These are phyloP conservation scores for Oidiodendron maius DNA, from an alignment of 495 filamentous ascomycete species.

Conservation along the genomic window DNA sequence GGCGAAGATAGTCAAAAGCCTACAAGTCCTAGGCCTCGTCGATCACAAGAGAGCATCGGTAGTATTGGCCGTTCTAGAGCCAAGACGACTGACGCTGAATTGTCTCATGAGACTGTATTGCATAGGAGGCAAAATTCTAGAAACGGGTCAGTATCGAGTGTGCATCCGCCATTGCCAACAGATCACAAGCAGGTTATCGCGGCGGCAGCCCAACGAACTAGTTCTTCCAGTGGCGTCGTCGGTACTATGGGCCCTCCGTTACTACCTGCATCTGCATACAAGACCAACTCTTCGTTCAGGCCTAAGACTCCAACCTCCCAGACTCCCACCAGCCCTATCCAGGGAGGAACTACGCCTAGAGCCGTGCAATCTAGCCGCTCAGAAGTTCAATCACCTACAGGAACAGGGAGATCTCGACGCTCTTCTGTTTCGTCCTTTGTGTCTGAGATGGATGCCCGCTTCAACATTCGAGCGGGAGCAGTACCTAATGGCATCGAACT, in stretches of 20 bases:
- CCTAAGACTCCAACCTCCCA: constrained; percentile 63
- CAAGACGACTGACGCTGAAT: constrained; percentile 15
- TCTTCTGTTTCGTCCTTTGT: constrained; percentile 93
- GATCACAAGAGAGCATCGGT: constrained; percentile 33
- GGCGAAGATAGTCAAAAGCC: constrained; percentile 35
- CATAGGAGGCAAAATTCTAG: constrained; percentile 20
- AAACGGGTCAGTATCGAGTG: constrained; percentile 20
- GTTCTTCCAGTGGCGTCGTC: constrained; percentile 32
- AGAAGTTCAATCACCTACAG: constrained; percentile 35
- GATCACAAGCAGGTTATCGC: constrained; percentile 83
- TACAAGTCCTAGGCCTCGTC: constrained; percentile 20
- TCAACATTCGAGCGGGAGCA: constrained; percentile 63
- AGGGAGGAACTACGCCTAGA: constrained; percentile 48
- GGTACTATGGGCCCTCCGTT: constrained; percentile 79
- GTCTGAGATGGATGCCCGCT: constrained; percentile 85
- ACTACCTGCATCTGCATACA: constrained; percentile 75
- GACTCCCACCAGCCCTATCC: constrained; percentile 30
- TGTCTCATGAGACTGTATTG: constrained; percentile 10
- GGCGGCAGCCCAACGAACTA: constrained; percentile 58
- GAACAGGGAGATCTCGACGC: constrained; percentile 30
- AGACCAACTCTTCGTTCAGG: constrained; percentile 39
- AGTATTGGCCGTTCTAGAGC: constrained; percentile 23
- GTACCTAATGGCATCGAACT: constrained; percentile 54
- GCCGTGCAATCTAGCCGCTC: constrained; percentile 24
- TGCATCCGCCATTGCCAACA: constrained; percentile 68